Evolutionary conservation across 2,329 filamentous ascomycete species (phyloP).

Genomic region (Fusarium algeriense): DNA sequence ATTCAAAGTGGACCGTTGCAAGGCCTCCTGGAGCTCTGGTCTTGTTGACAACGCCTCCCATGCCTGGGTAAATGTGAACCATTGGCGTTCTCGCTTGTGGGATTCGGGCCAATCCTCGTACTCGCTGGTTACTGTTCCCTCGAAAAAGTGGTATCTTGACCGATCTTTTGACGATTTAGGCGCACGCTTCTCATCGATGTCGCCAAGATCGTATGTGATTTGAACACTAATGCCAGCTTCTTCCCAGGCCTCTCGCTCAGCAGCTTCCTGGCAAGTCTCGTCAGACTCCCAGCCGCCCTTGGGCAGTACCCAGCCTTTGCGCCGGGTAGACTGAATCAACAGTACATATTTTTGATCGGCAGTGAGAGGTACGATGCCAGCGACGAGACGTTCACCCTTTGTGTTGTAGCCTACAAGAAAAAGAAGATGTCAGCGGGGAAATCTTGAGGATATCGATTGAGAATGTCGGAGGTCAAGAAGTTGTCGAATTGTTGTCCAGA

Average conservation of each 20-base stretch:
- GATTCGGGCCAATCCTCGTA: constrained; percentile 92
- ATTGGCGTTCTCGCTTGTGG: constrained; percentile 89
- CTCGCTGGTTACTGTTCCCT: constrained; percentile 88
- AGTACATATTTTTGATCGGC: constrained; percentile 88
- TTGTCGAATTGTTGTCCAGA: constrained; percentile 9
- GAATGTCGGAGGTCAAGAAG: background rate
- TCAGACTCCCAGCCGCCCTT: constrained; percentile 99
- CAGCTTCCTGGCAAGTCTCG: constrained; percentile 87
- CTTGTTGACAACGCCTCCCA: constrained; percentile 79
- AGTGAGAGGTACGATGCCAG: constrained; percentile 91
- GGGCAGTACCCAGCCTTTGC: constrained; percentile 94
- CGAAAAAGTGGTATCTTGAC: constrained; percentile 82
- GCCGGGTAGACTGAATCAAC: constrained; percentile 90
- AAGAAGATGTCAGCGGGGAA: constrained; percentile 37
- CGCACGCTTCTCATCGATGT: constrained; percentile 85
- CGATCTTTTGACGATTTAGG: constrained; percentile 77
- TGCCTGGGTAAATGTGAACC: constrained; percentile 90
- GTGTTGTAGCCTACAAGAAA: constrained; percentile 81
- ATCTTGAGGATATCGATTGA: constrained; percentile 9
- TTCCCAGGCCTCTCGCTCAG: constrained; percentile 94
- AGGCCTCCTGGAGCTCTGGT: constrained; percentile 88
- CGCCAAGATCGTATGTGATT: constrained; percentile 86
- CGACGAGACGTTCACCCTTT: constrained; percentile 93
- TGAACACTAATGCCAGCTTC: constrained; percentile 92
- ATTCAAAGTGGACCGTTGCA: constrained; percentile 82